phyloP scores from a whole-genome alignment of 495 filamentous ascomycete species.

The Aeminium ludgeri region DNA sequence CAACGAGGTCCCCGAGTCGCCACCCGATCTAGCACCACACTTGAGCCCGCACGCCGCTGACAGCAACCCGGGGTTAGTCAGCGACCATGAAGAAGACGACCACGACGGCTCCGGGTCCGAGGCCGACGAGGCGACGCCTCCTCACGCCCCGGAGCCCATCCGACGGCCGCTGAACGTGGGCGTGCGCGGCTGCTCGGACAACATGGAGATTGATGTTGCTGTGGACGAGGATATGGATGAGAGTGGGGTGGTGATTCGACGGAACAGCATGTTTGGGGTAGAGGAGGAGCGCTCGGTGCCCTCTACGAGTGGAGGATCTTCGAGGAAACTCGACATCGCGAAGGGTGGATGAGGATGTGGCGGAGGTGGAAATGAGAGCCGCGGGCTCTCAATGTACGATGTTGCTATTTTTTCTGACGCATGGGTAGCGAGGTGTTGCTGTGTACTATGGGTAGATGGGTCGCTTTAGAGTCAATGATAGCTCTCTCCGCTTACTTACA shows the following conservation, averaged over 20 bases:
- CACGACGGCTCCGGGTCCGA: slow-evolving; percentile 20
- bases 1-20: slow-evolving; percentile 18
- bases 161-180: slow-evolving; percentile 1
- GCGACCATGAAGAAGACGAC: slow-evolving; percentile 48
- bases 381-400: no score
- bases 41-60: slow-evolving; percentile 65
- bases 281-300: not conserved
- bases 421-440: no score
- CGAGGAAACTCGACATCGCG: not conserved
- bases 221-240: slow-evolving; percentile 11
- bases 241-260: slow-evolving; percentile 9
- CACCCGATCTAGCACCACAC: slow-evolving; percentile 25
- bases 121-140: slow-evolving; percentile 6
- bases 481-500: no score
- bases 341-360: no score
- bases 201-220: slow-evolving; percentile 14
- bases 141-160: slow-evolving; percentile 1
- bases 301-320: slow-evolving; percentile 1
- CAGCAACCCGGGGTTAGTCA: slow-evolving; percentile 75
- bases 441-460: no score
- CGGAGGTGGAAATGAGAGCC: no score
- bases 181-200: slow-evolving; percentile 4
- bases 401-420: no score
- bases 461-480: no score
- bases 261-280: slow-evolving; percentile 7